Base-by-base conservation (phyloP, 495 filamentous ascomycete species). In the Hypomontagnella monticulosa region DNA sequence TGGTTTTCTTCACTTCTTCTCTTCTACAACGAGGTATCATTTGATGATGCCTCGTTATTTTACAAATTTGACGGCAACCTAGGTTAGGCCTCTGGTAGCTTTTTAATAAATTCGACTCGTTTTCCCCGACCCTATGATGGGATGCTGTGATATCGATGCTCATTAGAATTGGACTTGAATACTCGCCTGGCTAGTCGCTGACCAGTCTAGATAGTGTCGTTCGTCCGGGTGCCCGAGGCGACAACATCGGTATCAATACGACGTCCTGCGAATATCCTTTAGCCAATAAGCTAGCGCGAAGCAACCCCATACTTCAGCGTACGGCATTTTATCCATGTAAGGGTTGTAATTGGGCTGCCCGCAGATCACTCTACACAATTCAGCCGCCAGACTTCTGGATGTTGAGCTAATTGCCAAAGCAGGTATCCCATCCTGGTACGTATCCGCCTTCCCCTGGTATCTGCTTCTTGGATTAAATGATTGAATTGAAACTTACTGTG, bases 371-470 rank as follows among this genome's bases (percentile, higher is more conserved):
- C 56, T 66, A 57, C 11, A 6, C 43, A 53, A 67, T 67, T 67
- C 64, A 67, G 64, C 64, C 64, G 64, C 64, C 51, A 38, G 56
- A 38, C 15, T 57, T 56, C 56, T 50, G 33, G 34, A 37, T 7
- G 32, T 32, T 27, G 41, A 66, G 62, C 55, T 60, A 55, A 59
- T 66, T 66, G 42, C 62, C 36, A 66, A 49, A 60, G 55, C 47
- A 58, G 42, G 62, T 33, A 66, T 41, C 36, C 48, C 49, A 49
- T 36, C 49, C 14, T 44, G 27, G 23, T 49, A 34, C 34, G 32
- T 7, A 16, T 6, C 1, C n/a, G 46, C 1, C 11, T 33, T 9
- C 10, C 23, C 10, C 1, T 49, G 18, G 14, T 27, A 12, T 50
- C 47, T 15, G 12, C 10, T 19, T 48, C 20, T 11, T 27, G 23